phyloP scores from a whole-genome alignment of 2,329 filamentous ascomycete genomes.

The Aspergillus chevalieri region DNA sequence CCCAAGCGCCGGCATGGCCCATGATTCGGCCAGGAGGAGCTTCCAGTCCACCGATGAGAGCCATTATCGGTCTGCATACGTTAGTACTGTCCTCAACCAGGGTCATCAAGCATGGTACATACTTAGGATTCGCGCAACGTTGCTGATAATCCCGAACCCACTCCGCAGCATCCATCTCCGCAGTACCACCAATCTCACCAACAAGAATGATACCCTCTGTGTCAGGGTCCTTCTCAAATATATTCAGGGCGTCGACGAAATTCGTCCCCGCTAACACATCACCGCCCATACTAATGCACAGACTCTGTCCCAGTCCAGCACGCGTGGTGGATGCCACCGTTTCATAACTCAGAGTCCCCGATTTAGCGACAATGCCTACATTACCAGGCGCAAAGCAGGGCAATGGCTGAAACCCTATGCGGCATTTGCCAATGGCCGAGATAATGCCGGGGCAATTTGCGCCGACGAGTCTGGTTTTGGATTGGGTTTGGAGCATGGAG shows the following conservation, averaged over 20 bases:
- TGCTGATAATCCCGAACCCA: slow-evolving; percentile 64
- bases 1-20: slow-evolving; percentile 74
- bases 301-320: slow-evolving; percentile 68
- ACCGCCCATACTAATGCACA: slow-evolving; percentile 72
- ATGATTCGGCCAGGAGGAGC: slow-evolving; percentile 62
- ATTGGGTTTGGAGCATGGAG: slow-evolving; percentile 65
- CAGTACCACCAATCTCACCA: slow-evolving; percentile 65
- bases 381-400: slow-evolving; percentile 64
- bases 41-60: slow-evolving; percentile 60
- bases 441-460: slow-evolving; percentile 81
- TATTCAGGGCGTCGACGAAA: slow-evolving; percentile 62
- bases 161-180: slow-evolving; percentile 65
- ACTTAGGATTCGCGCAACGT: slow-evolving; percentile 58
- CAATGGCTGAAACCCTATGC: slow-evolving; percentile 70
- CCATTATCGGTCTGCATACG: slow-evolving; percentile 59
- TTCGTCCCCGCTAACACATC: slow-evolving; percentile 69
- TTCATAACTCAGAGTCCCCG: slow-evolving; percentile 74
- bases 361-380: slow-evolving; percentile 73
- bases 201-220: slow-evolving; percentile 67
- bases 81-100: slow-evolving; percentile 9
- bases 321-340: slow-evolving; percentile 68
- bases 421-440: slow-evolving; percentile 62
- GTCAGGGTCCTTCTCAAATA: slow-evolving; percentile 60
- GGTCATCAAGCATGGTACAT: slow-evolving; percentile 20
- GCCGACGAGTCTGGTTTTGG: slow-evolving; percentile 65